Evolutionary conservation across 805 yeast species (phyloP), one percentile per base, ranked within the genome.

Genomic region (Zygosaccharomyces gambellarensis): DNA sequence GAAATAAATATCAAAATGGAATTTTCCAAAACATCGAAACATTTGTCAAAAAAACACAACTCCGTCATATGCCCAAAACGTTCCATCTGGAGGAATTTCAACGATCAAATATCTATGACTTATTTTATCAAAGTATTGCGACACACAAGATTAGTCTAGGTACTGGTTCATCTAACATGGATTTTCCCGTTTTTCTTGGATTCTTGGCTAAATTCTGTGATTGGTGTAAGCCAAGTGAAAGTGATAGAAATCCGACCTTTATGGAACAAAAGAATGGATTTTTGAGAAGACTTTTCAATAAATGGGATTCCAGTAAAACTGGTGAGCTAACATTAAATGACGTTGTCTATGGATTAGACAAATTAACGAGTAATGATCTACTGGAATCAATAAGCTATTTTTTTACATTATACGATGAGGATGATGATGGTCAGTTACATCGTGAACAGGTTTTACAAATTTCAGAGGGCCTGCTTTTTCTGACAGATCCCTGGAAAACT

Each of bases 11-110:
- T 64, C 82, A 90, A 66, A 81, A 83, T 56, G 80, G 83, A 40
- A 92, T 94, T 39, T 81, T 87, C 61, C 87, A 79, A 58, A 92
- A 94, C 47, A 89, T 92, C 53, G 96, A 94, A 57, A 76, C 82
- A 1, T 92, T 92, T 71, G 95, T 94, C 31, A 94, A 92, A 67
- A 77, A 96, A 49, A 88, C 97, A 0, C 97, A 94, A 66, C 65
- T 94, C 36, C 76, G 99, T 56, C 90, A 89, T 66, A 71, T 92
- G 47, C 92, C 95, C 31, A 83, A 84, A 62, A 80, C 87, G 1
- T 76, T 74, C 23, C 79, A 85, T 61, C 69, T 92, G 30, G 64
- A 74, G 3, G 72, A 68, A 23, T 82, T 75, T 0, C 80, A 87
- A 34, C 56, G 89, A 14, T 80, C 89, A 3, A 79, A 85, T 48